Percentiles rank a stretch among this genome's conserved stretches.
Conservation (phyloP, 2,329 filamentous ascomycete genomes). For the Fonsecaea erecta region DNA sequence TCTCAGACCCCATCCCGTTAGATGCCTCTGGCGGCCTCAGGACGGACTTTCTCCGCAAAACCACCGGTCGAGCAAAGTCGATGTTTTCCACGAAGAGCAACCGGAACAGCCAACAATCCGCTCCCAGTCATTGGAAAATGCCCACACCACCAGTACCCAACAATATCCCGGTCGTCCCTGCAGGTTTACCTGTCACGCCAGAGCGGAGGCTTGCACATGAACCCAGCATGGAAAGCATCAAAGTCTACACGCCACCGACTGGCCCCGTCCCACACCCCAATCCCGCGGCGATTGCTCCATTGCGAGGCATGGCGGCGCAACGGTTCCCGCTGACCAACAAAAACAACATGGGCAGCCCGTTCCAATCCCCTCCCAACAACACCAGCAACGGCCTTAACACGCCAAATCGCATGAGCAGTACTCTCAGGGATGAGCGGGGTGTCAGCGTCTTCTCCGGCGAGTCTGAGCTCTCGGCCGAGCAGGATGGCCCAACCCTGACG, state of each 20-base stretch:
- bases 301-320: constrained; percentile 34
- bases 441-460: constrained; percentile 27
- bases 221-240: constrained; percentile 52
- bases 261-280: constrained; percentile 36
- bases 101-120: constrained; percentile 18
- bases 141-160: constrained; percentile 36
- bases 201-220: constrained; percentile 34
- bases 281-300: constrained; percentile 31
- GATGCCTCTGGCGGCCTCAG: constrained; percentile 42
- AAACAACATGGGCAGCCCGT: constrained; percentile 34
- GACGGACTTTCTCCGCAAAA: constrained; percentile 48
- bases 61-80: constrained; percentile 40
- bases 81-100: constrained; percentile 36
- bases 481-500: constrained; percentile 26
- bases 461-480: constrained; percentile 17
- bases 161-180: constrained; percentile 25
- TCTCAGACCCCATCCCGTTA: constrained; percentile 35
- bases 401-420: constrained; percentile 18
- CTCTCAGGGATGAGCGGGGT: constrained; percentile 18
- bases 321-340: constrained; percentile 15
- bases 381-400: constrained; percentile 1
- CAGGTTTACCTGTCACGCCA: constrained; percentile 40
- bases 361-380: constrained; percentile 33
- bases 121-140: constrained; percentile 36
- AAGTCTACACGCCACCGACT: constrained; percentile 51